Conservation (phyloP, 345 rosid species). For the Euphorbia peplus region DNA sequence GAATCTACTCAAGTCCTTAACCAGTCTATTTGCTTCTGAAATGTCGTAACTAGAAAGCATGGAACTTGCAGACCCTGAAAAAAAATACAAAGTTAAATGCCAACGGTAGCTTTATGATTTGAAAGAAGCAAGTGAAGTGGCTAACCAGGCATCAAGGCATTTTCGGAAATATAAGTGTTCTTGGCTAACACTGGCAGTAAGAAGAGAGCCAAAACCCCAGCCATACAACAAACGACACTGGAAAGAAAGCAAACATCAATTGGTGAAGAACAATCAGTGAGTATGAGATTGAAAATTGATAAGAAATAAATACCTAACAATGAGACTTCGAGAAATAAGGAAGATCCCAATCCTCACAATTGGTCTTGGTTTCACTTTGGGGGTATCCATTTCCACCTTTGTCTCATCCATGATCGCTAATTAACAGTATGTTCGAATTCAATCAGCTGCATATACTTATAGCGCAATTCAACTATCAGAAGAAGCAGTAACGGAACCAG, state of each 20-base stretch:
- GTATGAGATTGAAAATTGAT: not conserved
- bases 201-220: slow-evolving; percentile 73
- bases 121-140: slow-evolving; percentile 5
- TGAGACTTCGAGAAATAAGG: slow-evolving; percentile 68
- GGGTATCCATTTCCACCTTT: slow-evolving; percentile 23
- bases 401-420: not conserved
- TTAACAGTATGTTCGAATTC: not conserved
- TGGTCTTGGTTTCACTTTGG: slow-evolving; percentile 51
- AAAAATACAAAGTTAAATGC: not conserved
- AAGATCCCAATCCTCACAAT: slow-evolving; percentile 74
- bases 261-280: too few species aligned
- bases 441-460: not conserved
- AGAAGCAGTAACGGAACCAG: too few species aligned
- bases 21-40: slow-evolving; percentile 60
- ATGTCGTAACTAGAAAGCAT: slow-evolving; percentile 71
- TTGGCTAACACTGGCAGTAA: slow-evolving; percentile 80
- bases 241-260: not conserved
- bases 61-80: slow-evolving; percentile 76
- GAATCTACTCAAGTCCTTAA: slow-evolving; percentile 46
- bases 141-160: slow-evolving; percentile 95
- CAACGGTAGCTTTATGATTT: not conserved
- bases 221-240: slow-evolving; percentile 70
- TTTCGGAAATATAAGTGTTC: slow-evolving; percentile 95
- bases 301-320: slow-evolving; percentile 50
- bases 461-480: not conserved